Evolutionary conservation across 108 stramenopile genomes (phyloP).

Genomic region (Pseudonitzschia pungens): DNA sequence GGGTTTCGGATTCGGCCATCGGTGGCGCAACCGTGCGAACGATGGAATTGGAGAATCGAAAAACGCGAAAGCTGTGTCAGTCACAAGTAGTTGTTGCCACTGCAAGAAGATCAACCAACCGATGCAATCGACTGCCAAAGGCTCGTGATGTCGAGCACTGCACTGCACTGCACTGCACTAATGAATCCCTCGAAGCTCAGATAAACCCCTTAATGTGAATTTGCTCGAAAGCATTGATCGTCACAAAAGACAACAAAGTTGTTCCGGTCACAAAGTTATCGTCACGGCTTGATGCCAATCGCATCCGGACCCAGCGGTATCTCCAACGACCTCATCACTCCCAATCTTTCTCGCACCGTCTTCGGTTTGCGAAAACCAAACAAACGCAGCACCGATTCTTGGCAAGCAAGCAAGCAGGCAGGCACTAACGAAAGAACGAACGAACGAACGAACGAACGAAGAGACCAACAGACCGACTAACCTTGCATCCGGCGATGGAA

Average conservation of each 20-base stretch:
- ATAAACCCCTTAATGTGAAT: slow-evolving; percentile 4
- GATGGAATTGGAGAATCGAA: not conserved
- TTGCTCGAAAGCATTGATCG: slow-evolving; percentile 2
- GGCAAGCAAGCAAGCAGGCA: too few species aligned
- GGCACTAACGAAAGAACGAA: too few species aligned
- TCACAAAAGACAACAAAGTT: not conserved
- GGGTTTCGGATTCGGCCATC: slow-evolving; percentile 14
- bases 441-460: too few species aligned
- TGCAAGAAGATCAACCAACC: too few species aligned
- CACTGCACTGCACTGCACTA: too few species aligned
- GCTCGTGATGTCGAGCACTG: not conserved
- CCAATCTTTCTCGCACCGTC: too few species aligned
- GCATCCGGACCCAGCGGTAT: not conserved
- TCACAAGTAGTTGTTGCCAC: too few species aligned
- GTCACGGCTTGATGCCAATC: not conserved
- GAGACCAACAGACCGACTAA: not conserved
- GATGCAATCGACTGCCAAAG: not conserved
- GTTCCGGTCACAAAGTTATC: slow-evolving; percentile 5
- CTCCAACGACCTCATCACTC: too few species aligned
- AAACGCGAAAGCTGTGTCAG: too few species aligned
- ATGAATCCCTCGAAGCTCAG: not conserved
- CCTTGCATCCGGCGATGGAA: slow-evolving; percentile 80
- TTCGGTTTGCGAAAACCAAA: too few species aligned
- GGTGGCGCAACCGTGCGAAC: not conserved
- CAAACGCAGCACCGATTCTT: too few species aligned